Evolutionary conservation across 169 alveolate species (phyloP).

Genomic region (Plasmodium adleri): DNA sequence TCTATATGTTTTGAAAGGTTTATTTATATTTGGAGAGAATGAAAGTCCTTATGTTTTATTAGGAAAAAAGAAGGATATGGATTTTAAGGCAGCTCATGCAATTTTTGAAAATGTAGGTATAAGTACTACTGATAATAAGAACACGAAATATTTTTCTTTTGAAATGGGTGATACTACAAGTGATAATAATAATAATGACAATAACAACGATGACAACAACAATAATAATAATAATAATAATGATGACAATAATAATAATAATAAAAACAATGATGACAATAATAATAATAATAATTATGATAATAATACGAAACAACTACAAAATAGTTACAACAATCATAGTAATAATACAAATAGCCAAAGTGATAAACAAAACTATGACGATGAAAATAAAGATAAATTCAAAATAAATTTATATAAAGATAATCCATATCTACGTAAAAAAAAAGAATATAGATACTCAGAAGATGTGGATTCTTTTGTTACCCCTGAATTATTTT

Average conservation of each 20-base stretch:
- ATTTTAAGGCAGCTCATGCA: constrained; percentile 43
- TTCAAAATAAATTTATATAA: constrained; percentile 57
- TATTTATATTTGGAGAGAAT: constrained; percentile 68
- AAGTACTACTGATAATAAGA: constrained; percentile 65
- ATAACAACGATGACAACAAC: not conserved
- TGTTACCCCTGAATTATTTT: constrained; percentile 47
- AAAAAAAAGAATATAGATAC: constrained; percentile 32
- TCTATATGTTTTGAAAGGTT: constrained; percentile 74
- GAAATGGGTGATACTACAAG: constrained; percentile 9
- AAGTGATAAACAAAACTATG: constrained; percentile 8
- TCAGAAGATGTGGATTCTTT: not conserved
- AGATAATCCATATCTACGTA: constrained; percentile 61
- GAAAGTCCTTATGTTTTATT: constrained; percentile 60
- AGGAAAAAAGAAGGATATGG: constrained; percentile 74
- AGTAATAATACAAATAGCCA: not conserved
- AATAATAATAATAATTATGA: not conserved
- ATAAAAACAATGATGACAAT: not conserved
- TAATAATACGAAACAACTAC: too few species aligned
- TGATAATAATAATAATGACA: not conserved
- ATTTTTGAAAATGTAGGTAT: constrained; percentile 71
- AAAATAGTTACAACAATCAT: too few species aligned
- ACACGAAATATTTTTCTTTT: constrained; percentile 69
- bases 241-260: not conserved
- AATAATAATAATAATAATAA: not conserved
- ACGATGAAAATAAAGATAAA: constrained; percentile 29